Base-by-base conservation (phyloP, 2,329 filamentous ascomycete genomes). In the Fusarium stilboides region DNA sequence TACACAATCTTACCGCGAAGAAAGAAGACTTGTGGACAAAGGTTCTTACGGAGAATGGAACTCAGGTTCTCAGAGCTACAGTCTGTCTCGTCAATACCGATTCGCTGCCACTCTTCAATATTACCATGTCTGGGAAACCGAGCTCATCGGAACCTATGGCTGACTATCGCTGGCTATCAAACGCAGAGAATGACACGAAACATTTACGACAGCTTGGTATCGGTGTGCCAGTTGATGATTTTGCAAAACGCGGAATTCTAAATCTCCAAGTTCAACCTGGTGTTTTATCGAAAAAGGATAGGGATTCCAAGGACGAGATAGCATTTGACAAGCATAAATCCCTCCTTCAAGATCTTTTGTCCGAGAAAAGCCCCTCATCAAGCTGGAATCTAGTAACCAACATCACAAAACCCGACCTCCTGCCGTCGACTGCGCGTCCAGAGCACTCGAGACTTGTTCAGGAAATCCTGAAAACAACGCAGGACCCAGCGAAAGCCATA, bases 171-270 rank as follows among this genome's bases (percentile, higher is more conserved):
- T 9, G 26, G 26, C 26, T 28, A 3, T 8, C 26, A 9, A 9
- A 3, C 26, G 8, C 6, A 28, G 57, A 13, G 5, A 13, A 3
- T 6, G 20, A 20, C n/a, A 8, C 22, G 2, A 31, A 22, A 8
- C 31, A 5, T n/a, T 28, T 49, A 4, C 62, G 47, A n/a, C 62
- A 52, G n/a, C 31, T 65, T 37, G 62, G 36, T n/a, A 31, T 20
- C 17, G 45, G 20, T 37, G 8, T 9, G 13, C 13, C 34, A 8
- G 14, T 28, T 3, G 19, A 7, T 12, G 31, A 40, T 19, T n/a
- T n/a, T 15, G 12, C 40, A 19, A 31, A 15, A 10, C 59, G 54
- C 9, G 53, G 54, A 15, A 59, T 59, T 17, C 33, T 65, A 7
- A 7, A 54, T 10, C 45, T 55, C 13, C 26, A 28, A 9, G 8